phyloP scores from a whole-genome alignment of 257 asterid species.

The Plantago ovata region DNA sequence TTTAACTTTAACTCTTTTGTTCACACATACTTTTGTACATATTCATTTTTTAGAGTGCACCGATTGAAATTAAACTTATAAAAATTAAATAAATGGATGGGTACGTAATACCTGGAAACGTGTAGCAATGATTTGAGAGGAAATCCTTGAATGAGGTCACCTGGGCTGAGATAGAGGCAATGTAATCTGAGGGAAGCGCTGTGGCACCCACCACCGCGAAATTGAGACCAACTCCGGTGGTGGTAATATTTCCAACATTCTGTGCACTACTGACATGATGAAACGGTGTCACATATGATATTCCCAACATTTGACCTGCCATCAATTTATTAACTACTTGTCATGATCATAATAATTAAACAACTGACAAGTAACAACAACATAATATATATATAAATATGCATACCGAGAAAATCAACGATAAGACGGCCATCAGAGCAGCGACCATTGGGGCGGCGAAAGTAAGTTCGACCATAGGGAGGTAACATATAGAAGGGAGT shows the following conservation, averaged over 20 bases:
- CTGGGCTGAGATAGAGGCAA: conserved; percentile 35
- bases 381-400: too few species aligned
- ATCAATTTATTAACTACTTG: too few species aligned
- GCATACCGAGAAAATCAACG: conserved; percentile 36
- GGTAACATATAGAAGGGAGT: background rate
- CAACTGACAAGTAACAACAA: too few species aligned
- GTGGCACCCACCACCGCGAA: conserved; percentile 48
- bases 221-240: too few species aligned
- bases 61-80: too few species aligned
- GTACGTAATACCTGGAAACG: conserved; percentile 17
- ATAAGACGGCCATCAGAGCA: conserved; percentile 39
- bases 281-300: conserved; percentile 36
- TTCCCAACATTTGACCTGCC: conserved; percentile 34
- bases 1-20: too few species aligned
- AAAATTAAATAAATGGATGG: too few species aligned
- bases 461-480: conserved; percentile 34
- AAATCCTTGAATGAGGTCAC: conserved; percentile 38
- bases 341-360: too few species aligned
- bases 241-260: too few species aligned
- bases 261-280: background rate
- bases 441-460: conserved; percentile 31
- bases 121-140: conserved; percentile 20
- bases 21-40: too few species aligned
- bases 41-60: too few species aligned
- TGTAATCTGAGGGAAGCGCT: conserved; percentile 32